A percentile compares a stretch with the other conserved stretches of the same genome.
Evolutionary conservation across 768 basidiomycete species (phyloP).

Genomic region (Tulasnella sp.): DNA sequence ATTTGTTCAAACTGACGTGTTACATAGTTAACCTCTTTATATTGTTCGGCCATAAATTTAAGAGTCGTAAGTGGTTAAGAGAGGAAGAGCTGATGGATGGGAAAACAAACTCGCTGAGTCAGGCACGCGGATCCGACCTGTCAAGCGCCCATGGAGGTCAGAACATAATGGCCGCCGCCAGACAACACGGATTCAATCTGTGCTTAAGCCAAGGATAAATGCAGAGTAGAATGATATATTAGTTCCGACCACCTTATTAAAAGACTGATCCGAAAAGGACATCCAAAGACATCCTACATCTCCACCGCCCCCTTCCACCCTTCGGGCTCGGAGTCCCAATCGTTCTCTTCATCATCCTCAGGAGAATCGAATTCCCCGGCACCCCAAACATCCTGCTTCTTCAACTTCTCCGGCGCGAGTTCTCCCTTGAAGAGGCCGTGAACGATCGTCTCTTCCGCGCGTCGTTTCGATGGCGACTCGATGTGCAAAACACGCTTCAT

Average conservation of each 20-base stretch:
- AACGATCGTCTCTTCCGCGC: slow-evolving; percentile 6
- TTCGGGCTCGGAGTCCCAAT: slow-evolving; percentile 35
- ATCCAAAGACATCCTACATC: slow-evolving; percentile 25
- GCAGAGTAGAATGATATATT: too few species aligned
- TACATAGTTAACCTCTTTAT: not conserved
- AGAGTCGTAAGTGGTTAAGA: not conserved
- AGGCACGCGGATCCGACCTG: not conserved
- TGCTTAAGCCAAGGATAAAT: not conserved
- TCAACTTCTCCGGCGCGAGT: slow-evolving; percentile 27
- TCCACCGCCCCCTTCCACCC: slow-evolving; percentile 31
- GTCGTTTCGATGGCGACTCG: slow-evolving; percentile 22
- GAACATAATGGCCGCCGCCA: not conserved
- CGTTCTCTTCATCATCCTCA: slow-evolving; percentile 26
- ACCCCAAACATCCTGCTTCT: slow-evolving; percentile 31
- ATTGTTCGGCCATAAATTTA: slow-evolving; percentile 16
- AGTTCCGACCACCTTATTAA: not conserved
- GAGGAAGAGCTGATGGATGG: too few species aligned
- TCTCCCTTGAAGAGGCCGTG: slow-evolving; percentile 20
- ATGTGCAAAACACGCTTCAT: slow-evolving; percentile 28
- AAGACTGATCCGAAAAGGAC: not conserved
- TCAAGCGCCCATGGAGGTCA: not conserved
- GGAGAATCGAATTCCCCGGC: slow-evolving; percentile 29
- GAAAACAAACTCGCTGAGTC: slow-evolving; percentile 8
- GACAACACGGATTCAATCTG: not conserved
- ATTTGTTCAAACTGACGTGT: too few species aligned